Percentiles rank a stretch among this genome's conserved stretches.
These are phyloP conservation scores for Gardenia jasminoides DNA, from an alignment of 257 asterid species.

Conservation along the genomic window DNA sequence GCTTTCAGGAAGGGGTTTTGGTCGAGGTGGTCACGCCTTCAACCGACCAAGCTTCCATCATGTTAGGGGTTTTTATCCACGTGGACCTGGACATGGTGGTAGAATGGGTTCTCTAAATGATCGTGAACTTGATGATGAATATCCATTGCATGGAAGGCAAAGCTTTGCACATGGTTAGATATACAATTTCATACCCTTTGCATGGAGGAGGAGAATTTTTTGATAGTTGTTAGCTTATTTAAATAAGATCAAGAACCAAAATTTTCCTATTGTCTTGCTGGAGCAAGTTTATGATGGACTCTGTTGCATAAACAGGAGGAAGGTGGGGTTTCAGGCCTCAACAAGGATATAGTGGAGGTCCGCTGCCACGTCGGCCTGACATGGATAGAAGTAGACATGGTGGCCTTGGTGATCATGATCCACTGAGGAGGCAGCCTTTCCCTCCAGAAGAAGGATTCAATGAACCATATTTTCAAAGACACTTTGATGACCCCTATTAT, in stretches of 20 bases:
- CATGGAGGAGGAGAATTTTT: neutral
- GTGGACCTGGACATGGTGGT: constrained; percentile 40
- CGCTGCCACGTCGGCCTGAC: constrained; percentile 30
- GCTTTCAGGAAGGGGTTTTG: constrained; percentile 47
- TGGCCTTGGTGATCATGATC: constrained; percentile 34
- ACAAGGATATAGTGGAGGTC: constrained; percentile 30
- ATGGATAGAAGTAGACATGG: constrained; percentile 39
- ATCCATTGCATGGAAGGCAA: constrained; percentile 41
- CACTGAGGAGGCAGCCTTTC: constrained; percentile 43
- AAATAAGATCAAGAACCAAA: neutral
- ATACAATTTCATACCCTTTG: neutral
- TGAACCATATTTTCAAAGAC: constrained; percentile 44
- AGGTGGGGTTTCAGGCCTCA: constrained; percentile 52
- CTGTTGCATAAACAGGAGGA: constrained; percentile 36
- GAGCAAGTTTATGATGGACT: neutral
- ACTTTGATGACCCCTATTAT: constrained; percentile 35
- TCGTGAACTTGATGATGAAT: constrained; percentile 33
- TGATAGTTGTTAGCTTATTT: neutral
- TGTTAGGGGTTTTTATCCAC: constrained; percentile 37
- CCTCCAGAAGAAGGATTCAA: constrained; percentile 40
- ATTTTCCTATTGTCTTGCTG: neutral
- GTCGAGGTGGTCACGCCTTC: constrained; percentile 43
- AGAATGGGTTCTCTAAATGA: constrained; percentile 35
- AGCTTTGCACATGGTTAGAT: constrained; percentile 47
- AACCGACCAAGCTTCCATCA: constrained; percentile 33